phyloP scores from a whole-genome alignment of 495 filamentous ascomycete genomes.

The Hypoxylon lienhwacheense region DNA sequence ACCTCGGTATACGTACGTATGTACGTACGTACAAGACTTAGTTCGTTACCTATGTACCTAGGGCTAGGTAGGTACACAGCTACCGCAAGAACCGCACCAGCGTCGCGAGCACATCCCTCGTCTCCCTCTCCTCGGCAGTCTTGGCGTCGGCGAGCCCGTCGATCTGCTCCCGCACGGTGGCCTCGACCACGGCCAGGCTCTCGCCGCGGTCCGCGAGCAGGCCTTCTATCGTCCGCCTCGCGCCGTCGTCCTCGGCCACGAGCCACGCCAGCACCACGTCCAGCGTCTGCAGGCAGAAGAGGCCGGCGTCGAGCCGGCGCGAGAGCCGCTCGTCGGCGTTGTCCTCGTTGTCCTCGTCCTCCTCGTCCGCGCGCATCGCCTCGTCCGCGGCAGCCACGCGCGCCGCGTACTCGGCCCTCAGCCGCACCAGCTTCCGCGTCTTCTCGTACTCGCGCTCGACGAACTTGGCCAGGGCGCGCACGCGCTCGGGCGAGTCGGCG shows the following conservation, averaged over 20 bases:
- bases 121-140: conserved; percentile 59
- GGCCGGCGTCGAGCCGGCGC: conserved; percentile 77
- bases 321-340: conserved; percentile 70
- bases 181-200: conserved; percentile 59
- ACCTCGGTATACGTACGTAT: no score
- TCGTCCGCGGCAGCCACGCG: conserved; percentile 66
- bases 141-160: conserved; percentile 61
- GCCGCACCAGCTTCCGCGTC: conserved; percentile 64
- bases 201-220: conserved; percentile 71
- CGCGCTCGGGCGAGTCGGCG: conserved; percentile 73
- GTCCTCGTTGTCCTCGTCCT: conserved; percentile 66
- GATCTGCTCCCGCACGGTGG: conserved; percentile 70
- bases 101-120: conserved; percentile 70
- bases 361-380: conserved; percentile 62
- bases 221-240: conserved; percentile 63
- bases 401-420: conserved; percentile 71
- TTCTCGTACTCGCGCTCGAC: conserved; percentile 94
- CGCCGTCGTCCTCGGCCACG: conserved; percentile 84
- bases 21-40: no score
- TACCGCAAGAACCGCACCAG: conserved; percentile 62
- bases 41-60: no score
- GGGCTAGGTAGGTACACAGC: not conserved
- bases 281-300: conserved; percentile 83
- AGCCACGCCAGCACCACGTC: conserved; percentile 93
- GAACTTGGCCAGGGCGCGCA: conserved; percentile 89